Evolutionary conservation across 1,284 basidiomycete genomes (phyloP), one percentile per base, ranked within the genome.

Genomic region (Amylostereum areolatum): DNA sequence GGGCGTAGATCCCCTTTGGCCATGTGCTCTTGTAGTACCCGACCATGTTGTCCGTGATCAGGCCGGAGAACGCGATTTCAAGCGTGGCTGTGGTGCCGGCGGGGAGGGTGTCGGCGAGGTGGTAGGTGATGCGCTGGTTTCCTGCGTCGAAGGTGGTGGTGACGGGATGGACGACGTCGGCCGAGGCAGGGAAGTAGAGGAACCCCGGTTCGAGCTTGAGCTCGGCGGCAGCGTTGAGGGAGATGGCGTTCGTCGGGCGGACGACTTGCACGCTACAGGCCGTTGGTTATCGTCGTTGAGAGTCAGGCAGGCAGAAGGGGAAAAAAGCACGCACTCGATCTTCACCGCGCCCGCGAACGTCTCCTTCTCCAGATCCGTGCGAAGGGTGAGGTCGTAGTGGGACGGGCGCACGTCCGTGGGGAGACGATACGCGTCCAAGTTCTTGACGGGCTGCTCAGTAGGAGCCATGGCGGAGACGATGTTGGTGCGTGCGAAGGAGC

Each of bases 381-480:
- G 85, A 67, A 96, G 73, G 44, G 82, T 85, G 46, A 97, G 67
- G 59, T 86, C 89, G 69, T 97, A 97, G 67, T 95, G 91, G 28
- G 70, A 77, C 24, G 92, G 86, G 57, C 77, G 80, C 51, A 92
- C 82, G 58, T 83, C 73, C 8, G 77, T 78, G 9, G 91, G 91
- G 45, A 96, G 79, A 57, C 91, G 83, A 66, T 85, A 90, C 53
- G 81, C 65, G 56, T 73, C 67, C n/a, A n/a, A n/a, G n/a, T n/a
- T n/a, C n/a, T n/a, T n/a, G n/a, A n/a, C n/a, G n/a, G n/a, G n/a
- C n/a, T n/a, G n/a, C n/a, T n/a, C n/a, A n/a, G n/a, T n/a, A n/a
- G n/a, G n/a, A n/a, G n/a, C n/a, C n/a, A n/a, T n/a, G n/a, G n/a
- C n/a, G n/a, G n/a, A n/a, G n/a, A n/a, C n/a, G n/a, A n/a, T n/a